Percentiles rank a stretch among this genome's conserved stretches.
Conservation (phyloP, 176 grass and related monocot species). For the Stipa capillata region DNA sequence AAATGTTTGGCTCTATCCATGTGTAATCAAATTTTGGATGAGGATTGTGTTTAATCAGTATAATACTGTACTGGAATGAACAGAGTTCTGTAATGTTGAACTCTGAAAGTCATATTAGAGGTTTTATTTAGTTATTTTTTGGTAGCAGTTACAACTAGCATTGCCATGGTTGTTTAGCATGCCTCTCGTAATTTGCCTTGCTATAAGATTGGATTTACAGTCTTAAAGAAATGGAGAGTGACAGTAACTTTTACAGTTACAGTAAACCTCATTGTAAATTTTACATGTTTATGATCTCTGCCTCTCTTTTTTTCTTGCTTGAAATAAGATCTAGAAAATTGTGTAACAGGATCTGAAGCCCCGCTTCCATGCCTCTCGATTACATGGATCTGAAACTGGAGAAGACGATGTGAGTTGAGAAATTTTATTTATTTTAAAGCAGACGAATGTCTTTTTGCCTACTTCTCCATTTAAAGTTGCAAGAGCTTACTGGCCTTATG, state of each 20-base stretch:
- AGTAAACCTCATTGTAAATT: neutral
- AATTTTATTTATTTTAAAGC: slow-evolving; percentile 17
- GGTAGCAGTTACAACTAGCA: neutral
- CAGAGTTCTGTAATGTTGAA: neutral
- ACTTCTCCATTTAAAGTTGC: neutral
- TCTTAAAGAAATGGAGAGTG: neutral
- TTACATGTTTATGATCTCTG: neutral
- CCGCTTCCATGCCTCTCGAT: slow-evolving; percentile 84
- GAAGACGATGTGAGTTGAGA: slow-evolving; percentile 70
- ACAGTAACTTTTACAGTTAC: neutral
- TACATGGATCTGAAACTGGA: slow-evolving; percentile 83
- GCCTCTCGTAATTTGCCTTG: neutral
- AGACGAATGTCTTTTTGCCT: neutral
- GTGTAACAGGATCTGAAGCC: slow-evolving; percentile 90
- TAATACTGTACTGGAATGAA: neutral
- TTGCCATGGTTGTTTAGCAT: neutral
- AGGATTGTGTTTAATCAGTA: neutral
- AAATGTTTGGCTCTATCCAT: neutral
- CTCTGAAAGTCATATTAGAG: neutral
- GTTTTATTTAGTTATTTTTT: neutral
- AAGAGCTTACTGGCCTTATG: slow-evolving; percentile 7
- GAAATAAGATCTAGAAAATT: slow-evolving; percentile 21
- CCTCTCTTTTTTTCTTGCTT: neutral
- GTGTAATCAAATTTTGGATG: neutral
- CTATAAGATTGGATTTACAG: neutral